Conservation (phyloP, 140 eudicot genomes). For the Anethum foeniculum region DNA sequence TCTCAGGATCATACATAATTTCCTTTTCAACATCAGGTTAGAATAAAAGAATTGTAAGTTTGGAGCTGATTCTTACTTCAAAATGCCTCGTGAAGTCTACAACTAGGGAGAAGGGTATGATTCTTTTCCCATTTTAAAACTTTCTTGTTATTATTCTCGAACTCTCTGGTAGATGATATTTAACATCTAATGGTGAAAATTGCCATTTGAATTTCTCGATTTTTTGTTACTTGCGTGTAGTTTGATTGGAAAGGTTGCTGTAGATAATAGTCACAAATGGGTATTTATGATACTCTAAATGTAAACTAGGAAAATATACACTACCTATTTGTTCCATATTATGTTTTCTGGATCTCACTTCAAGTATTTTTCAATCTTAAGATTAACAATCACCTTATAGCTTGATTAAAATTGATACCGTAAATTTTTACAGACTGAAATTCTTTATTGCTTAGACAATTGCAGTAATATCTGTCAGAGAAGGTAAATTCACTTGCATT, state of each 20-base stretch:
- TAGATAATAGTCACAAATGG: constrained; percentile 85
- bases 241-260: constrained; percentile 80
- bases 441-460: no score
- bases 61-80: constrained; percentile 82
- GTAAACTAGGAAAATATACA: no score
- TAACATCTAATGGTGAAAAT: neutral
- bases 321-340: no score
- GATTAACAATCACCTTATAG: no score
- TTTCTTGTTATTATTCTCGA: neutral
- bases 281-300: constrained; percentile 39
- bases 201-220: neutral
- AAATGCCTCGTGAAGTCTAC: constrained; percentile 80
- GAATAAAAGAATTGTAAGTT: constrained; percentile 27
- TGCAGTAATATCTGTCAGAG: no score
- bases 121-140: neutral
- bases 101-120: constrained; percentile 9
- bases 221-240: constrained; percentile 27
- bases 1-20: neutral
- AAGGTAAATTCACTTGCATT: no score
- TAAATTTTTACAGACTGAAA: no score
- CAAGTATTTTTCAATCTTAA: no score
- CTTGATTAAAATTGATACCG: no score
- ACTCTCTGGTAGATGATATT: neutral
- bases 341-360: no score
- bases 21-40: neutral